Conservation (phyloP, 2,329 filamentous ascomycete species). For the Colletotrichum shisoi region DNA sequence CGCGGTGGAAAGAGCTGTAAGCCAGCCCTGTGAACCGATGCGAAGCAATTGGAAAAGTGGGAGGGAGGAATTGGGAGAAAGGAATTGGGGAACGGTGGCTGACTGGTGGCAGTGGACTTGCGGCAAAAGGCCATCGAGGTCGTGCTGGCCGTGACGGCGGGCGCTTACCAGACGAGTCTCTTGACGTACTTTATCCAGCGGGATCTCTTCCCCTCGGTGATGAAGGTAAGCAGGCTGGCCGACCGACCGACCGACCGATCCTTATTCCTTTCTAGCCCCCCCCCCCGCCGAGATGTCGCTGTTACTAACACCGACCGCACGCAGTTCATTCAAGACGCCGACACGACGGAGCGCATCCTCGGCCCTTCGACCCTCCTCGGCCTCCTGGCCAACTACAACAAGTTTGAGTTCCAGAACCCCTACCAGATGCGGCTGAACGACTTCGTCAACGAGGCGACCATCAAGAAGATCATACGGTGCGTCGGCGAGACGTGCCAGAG, state of each 20-base stretch:
- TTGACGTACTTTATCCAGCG: conserved; percentile 94
- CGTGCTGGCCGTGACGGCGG: conserved; percentile 83
- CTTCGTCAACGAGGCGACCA: conserved; percentile 90
- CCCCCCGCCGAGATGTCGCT: neutral
- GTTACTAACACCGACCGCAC: conserved; percentile 46
- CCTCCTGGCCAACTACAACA: conserved; percentile 96
- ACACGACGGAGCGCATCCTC: conserved; percentile 68
- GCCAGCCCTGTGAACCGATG: conserved; percentile 46
- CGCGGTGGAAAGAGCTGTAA: conserved; percentile 75
- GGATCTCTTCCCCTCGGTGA: conserved; percentile 91
- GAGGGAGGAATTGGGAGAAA: too few species aligned
- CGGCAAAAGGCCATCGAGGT: conserved; percentile 82
- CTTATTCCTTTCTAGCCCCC: neutral
- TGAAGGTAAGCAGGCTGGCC: conserved; percentile 71
- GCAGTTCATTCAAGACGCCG: conserved; percentile 82
- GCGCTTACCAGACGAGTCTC: conserved; percentile 94
- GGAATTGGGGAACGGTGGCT: conserved; percentile 42
- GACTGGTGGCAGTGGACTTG: conserved; percentile 67
- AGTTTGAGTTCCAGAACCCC: conserved; percentile 97
- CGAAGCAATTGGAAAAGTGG: neutral
- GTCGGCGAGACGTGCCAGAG: conserved; percentile 75
- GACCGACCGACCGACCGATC: too few species aligned
- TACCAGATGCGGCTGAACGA: conserved; percentile 92
- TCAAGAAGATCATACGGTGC: conserved; percentile 79
- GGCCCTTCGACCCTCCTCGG: conserved; percentile 85